A percentile compares a stretch with the other conserved stretches of the same genome.
These are phyloP conservation scores for Fusarium sp. DNA, from an alignment of 2,329 filamentous ascomycete genomes.

Conservation along the genomic window DNA sequence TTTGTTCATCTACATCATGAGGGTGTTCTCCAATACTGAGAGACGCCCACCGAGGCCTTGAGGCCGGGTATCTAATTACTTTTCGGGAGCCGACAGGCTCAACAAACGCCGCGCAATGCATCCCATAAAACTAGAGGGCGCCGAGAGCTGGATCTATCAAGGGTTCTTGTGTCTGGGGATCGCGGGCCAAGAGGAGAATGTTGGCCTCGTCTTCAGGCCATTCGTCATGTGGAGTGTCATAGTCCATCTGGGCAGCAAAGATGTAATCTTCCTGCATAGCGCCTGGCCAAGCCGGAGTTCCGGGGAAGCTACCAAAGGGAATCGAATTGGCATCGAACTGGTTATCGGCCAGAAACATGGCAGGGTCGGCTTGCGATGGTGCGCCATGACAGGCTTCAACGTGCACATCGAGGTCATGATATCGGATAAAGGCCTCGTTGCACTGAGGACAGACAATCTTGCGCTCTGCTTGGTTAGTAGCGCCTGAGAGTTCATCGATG, in stretches of 20 bases:
- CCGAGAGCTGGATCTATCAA: conserved; percentile 51
- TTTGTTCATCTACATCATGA: conserved; percentile 26
- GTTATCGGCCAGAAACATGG: conserved; percentile 38
- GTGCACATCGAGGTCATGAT: conserved; percentile 63
- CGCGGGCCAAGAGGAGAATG: conserved; percentile 54
- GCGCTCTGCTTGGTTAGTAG: conserved; percentile 54
- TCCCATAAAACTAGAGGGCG: conserved; percentile 4
- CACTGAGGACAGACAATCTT: conserved; percentile 62
- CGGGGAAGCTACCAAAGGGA: conserved; percentile 35
- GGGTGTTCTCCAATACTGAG: neutral
- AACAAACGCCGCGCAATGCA: conserved; percentile 17
- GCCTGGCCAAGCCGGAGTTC: conserved; percentile 40
- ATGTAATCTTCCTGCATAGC: conserved; percentile 46
- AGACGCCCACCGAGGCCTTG: conserved; percentile 25
- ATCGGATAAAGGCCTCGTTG: conserved; percentile 59
- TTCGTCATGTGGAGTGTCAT: conserved; percentile 50
- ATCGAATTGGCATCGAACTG: conserved; percentile 35
- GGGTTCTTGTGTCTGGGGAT: conserved; percentile 39
- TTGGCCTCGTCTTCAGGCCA: conserved; percentile 60
- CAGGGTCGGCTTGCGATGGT: conserved; percentile 31
- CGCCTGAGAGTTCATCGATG: conserved; percentile 59
- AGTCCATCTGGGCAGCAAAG: conserved; percentile 51
- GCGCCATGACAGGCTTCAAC: conserved; percentile 48
- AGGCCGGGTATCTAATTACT: conserved; percentile 42
- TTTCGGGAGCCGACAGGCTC: conserved; percentile 10